phyloP scores from a whole-genome alignment of 768 basidiomycete genomes.

The Rubroboletus satanas region DNA sequence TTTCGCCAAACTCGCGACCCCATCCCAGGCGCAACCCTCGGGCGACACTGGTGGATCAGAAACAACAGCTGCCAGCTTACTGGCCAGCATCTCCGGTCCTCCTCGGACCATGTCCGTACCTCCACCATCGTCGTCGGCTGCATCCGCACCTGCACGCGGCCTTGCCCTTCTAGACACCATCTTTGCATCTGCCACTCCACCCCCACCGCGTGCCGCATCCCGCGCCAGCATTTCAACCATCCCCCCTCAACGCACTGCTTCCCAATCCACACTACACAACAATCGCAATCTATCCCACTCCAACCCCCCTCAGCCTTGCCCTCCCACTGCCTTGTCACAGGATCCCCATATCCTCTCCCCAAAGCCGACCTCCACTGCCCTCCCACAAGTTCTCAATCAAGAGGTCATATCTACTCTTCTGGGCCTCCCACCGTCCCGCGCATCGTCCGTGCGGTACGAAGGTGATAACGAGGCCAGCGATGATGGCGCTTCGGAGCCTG shows the following conservation, averaged over 20 bases:
- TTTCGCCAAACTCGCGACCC: constrained; percentile 37
- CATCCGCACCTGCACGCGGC: constrained; percentile 41
- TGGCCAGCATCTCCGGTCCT: constrained; percentile 48
- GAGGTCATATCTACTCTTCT: constrained; percentile 65
- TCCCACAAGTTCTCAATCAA: constrained; percentile 67
- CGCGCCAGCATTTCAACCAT: constrained; percentile 9
- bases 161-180: constrained; percentile 61
- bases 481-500: constrained; percentile 34
- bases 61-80: constrained; percentile 40
- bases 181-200: constrained; percentile 61
- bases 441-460: constrained; percentile 46
- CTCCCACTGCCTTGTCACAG: constrained; percentile 25
- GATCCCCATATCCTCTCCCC: constrained; percentile 49
- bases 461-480: constrained; percentile 52
- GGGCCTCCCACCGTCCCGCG: constrained; percentile 44
- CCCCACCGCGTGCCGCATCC: constrained; percentile 21
- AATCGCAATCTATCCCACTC: constrained; percentile 2
- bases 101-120: constrained; percentile 30
- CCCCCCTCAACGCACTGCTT: constrained; percentile 16
- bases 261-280: constrained; percentile 9
- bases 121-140: constrained; percentile 27
- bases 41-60: constrained; percentile 23
- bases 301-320: constrained; percentile 8
- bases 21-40: constrained; percentile 19
- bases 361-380: constrained; percentile 47